Conservation (phyloP, 495 filamentous ascomycete genomes). For the Aspergillus sclerotioniger region DNA sequence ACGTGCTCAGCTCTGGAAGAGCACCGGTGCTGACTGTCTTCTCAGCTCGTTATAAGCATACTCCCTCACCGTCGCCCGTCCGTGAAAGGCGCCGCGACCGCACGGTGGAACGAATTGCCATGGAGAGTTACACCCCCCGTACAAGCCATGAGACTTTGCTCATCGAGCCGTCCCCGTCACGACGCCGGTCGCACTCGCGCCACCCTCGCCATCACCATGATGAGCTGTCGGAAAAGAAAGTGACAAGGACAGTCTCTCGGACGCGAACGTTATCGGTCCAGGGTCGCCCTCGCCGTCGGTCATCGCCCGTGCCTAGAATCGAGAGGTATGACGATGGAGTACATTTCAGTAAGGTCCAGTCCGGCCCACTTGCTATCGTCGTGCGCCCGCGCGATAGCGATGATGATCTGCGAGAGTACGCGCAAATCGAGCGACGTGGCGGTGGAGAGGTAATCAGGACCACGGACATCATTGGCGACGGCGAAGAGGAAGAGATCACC, state of each 20-base stretch:
- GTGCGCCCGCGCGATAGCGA: constrained; percentile 51
- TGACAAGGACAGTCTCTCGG: constrained; percentile 30
- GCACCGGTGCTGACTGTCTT: constrained; percentile 8
- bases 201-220: constrained; percentile 1
- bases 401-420: constrained; percentile 58
- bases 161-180: constrained; percentile 32
- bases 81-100: constrained; percentile 26
- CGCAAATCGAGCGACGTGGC: constrained; percentile 46
- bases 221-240: constrained; percentile 29
- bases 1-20: constrained; percentile 4
- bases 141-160: constrained; percentile 29
- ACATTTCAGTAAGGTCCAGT: constrained; percentile 45
- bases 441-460: constrained; percentile 44
- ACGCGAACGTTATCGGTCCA: constrained; percentile 41
- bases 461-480: constrained; percentile 40
- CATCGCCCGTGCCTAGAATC: constrained; percentile 30
- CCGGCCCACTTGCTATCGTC: constrained; percentile 55
- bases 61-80: constrained; percentile 27
- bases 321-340: constrained; percentile 29
- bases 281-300: constrained; percentile 34
- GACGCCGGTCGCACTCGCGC: constrained; percentile 25
- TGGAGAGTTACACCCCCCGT: constrained; percentile 29
- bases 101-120: constrained; percentile 29
- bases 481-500: constrained; percentile 51
- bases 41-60: constrained; percentile 28